Conservation (phyloP, 2,329 filamentous ascomycete genomes). For the Fonsecaea pugnacius region DNA sequence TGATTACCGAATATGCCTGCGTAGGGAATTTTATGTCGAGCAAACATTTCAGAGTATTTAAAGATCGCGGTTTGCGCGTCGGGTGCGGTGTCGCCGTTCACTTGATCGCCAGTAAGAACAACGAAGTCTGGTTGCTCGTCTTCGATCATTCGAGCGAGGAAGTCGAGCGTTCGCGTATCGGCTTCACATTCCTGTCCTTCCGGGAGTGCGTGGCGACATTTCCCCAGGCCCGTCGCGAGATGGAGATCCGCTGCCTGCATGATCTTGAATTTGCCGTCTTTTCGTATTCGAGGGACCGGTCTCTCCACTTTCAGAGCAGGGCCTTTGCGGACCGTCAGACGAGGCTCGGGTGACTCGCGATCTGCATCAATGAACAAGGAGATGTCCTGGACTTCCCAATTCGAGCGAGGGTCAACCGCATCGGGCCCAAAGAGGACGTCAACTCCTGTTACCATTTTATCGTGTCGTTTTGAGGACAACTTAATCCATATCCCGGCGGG, state of each 20-base stretch:
- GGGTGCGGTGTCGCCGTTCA: constrained; percentile 89
- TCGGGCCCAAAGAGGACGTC: constrained; percentile 90
- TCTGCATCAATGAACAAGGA: constrained; percentile 71
- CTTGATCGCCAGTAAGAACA: constrained; percentile 88
- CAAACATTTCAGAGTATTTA: constrained; percentile 84
- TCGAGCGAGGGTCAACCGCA: constrained; percentile 83
- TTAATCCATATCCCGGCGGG: constrained; percentile 81
- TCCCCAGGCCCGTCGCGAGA: constrained; percentile 83
- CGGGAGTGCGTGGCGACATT: constrained; percentile 84
- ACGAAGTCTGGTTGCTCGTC: constrained; percentile 94
- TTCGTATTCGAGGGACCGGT: constrained; percentile 75
- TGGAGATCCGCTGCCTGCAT: constrained; percentile 96
- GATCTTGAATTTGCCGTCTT: constrained; percentile 95
- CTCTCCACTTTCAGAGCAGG: constrained; percentile 65
- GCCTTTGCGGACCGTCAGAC: constrained; percentile 79
- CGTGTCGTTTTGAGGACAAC: constrained; percentile 71
- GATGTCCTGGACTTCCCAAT: constrained; percentile 79
- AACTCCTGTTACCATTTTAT: constrained; percentile 78
- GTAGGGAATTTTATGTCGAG: constrained; percentile 86
- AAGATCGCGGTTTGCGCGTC: constrained; percentile 93
- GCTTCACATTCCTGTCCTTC: constrained; percentile 82
- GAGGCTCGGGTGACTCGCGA: constrained; percentile 66
- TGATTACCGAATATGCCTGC: constrained; percentile 97
- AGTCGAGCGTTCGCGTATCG: constrained; percentile 87
- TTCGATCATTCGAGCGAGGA: constrained; percentile 79